Conservation (phyloP, 768 basidiomycete genomes). For the Leccinum rimulosum region DNA sequence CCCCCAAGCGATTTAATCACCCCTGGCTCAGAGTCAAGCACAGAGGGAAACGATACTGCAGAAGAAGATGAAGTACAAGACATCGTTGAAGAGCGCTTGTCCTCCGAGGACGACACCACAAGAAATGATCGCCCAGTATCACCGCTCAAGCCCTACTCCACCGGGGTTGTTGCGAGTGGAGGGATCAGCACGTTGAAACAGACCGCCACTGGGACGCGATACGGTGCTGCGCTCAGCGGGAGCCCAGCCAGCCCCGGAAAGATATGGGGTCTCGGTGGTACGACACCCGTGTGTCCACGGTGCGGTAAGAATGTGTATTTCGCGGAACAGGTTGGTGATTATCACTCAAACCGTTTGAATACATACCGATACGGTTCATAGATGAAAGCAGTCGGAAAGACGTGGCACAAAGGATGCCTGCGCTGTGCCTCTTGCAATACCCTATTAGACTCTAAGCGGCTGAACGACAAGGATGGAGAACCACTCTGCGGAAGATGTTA, state of each 20-base stretch:
- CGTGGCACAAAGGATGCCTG: conserved; percentile 74
- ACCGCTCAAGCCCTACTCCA: conserved; percentile 25
- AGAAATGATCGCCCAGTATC: conserved; percentile 32
- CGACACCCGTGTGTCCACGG: conserved; percentile 60
- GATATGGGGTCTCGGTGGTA: conserved; percentile 51
- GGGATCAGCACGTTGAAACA: conserved; percentile 35
- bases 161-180: conserved; percentile 14
- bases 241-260: conserved; percentile 41
- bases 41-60: conserved; percentile 27
- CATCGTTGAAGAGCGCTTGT: conserved; percentile 29
- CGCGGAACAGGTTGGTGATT: conserved; percentile 64
- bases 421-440: conserved; percentile 73
- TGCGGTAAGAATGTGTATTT: conserved; percentile 82
- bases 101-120: conserved; percentile 34
- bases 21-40: conserved; percentile 8
- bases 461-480: conserved; percentile 74
- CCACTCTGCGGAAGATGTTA: conserved; percentile 75
- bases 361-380: conserved; percentile 27
- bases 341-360: not conserved
- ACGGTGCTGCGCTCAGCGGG: conserved; percentile 54
- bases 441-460: conserved; percentile 63
- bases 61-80: conserved; percentile 25
- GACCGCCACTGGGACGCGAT: conserved; percentile 61
- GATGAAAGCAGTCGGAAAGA: conserved; percentile 81
- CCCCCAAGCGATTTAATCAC: conserved; percentile 12